These are phyloP conservation scores for Leccinum boreale DNA, from an alignment of 768 basidiomycete genomes.

Conservation along the genomic window DNA sequence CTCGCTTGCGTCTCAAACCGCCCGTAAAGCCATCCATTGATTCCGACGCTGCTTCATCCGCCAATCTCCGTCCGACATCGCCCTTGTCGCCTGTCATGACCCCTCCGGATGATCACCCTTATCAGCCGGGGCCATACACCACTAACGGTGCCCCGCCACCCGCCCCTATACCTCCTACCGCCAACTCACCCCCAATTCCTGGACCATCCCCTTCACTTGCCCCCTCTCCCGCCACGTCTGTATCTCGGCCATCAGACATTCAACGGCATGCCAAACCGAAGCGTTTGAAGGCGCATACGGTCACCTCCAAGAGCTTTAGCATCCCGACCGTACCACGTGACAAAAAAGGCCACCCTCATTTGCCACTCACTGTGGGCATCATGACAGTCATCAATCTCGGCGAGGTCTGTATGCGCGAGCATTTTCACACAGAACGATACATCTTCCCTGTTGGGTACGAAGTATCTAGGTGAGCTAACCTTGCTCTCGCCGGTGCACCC, in stretches of 20 bases:
- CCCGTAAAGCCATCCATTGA: constrained; percentile 33
- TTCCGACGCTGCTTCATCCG: constrained; percentile 15
- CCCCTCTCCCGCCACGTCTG: constrained; percentile 16
- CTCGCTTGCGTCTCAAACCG: constrained; percentile 48
- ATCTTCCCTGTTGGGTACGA: constrained; percentile 89
- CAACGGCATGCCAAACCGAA: constrained; percentile 64
- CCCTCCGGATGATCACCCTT: constrained; percentile 33
- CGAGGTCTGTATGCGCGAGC: constrained; percentile 75
- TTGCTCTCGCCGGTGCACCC: neutral
- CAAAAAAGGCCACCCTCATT: constrained; percentile 61
- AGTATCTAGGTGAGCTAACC: constrained; percentile 58
- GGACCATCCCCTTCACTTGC: constrained; percentile 21
- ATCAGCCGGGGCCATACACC: constrained; percentile 23
- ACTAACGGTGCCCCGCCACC: constrained; percentile 22
- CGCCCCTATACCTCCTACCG: constrained; percentile 13
- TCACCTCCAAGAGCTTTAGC: constrained; percentile 71
- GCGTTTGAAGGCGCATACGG: constrained; percentile 75
- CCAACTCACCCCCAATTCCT: constrained; percentile 20
- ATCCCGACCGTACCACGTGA: constrained; percentile 81
- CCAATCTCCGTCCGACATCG: constrained; percentile 24
- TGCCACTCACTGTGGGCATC: constrained; percentile 82
- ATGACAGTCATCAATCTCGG: constrained; percentile 80
- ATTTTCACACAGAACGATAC: constrained; percentile 85
- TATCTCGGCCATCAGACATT: constrained; percentile 25
- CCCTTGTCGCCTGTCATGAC: constrained; percentile 35